A percentile compares a stretch with the other conserved stretches of the same genome.
These are phyloP conservation scores for Tubosaeta sp. DNA, from an alignment of 768 basidiomycete genomes.

Conservation along the genomic window DNA sequence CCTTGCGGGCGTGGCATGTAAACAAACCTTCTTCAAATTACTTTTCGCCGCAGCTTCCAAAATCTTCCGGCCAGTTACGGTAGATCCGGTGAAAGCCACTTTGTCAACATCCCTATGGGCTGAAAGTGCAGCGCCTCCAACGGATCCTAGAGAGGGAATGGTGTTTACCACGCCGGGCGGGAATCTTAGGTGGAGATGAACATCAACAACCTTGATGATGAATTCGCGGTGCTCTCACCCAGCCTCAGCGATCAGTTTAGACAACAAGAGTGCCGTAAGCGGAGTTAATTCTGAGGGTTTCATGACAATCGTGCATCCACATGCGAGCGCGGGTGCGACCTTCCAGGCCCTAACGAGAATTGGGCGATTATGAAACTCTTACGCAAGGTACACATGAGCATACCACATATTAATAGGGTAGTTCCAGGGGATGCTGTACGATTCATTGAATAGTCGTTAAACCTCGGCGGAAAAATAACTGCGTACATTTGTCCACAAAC, in stretches of 20 bases:
- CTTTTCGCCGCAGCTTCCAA: constrained; percentile 90
- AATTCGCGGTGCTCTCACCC: constrained; percentile 47
- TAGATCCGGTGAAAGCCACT: constrained; percentile 93
- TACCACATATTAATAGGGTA: constrained; percentile 88
- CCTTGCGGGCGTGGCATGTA: constrained; percentile 28
- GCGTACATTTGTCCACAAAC: constrained; percentile 88
- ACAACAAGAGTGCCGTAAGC: constrained; percentile 77
- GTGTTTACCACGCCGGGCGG: constrained; percentile 91
- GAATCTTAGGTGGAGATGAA: constrained; percentile 47
- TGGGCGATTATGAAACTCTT: not conserved
- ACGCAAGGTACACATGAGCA: constrained; percentile 3
- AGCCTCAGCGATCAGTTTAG: constrained; percentile 76
- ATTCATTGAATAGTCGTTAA: constrained; percentile 4
- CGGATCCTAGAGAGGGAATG: constrained; percentile 73
- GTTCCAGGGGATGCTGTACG: constrained; percentile 82
- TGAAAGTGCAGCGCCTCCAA: constrained; percentile 83
- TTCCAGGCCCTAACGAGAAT: constrained; percentile 69
- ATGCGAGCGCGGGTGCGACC: constrained; percentile 86
- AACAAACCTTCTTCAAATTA: constrained; percentile 86
- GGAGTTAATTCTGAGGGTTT: constrained; percentile 90
- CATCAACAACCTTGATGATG: constrained; percentile 7
- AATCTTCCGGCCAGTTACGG: constrained; percentile 82
- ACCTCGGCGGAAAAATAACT: not conserved
- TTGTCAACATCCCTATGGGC: constrained; percentile 86
- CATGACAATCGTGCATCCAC: constrained; percentile 92